A percentile compares a stretch with the other conserved stretches of the same genome.
These are phyloP conservation scores for Erythrophleum fordii DNA, from an alignment of 306 rosid species.

Conservation along the genomic window DNA sequence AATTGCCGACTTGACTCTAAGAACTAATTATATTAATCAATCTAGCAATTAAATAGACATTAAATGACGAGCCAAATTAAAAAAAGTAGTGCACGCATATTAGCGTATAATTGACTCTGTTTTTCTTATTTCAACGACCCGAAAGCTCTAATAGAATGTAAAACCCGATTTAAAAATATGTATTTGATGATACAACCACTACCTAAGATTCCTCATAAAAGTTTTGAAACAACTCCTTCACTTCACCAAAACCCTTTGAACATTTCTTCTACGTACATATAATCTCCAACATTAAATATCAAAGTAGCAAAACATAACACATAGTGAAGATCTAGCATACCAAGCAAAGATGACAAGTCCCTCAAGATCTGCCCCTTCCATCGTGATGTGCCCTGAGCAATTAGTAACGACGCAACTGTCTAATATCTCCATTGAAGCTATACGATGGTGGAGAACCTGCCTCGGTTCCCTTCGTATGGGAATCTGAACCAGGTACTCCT, in stretches of 20 bases:
- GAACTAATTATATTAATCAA: background rate
- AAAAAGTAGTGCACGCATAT: background rate
- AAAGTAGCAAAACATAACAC: no score
- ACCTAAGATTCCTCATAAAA: conserved; percentile 40
- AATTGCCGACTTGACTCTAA: background rate
- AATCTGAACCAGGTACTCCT: conserved; percentile 62
- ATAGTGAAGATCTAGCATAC: background rate
- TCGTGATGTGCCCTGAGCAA: conserved; percentile 21
- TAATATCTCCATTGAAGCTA: conserved; percentile 43
- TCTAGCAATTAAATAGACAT: background rate
- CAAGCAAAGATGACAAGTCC: background rate
- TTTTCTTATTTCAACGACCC: conserved; percentile 5
- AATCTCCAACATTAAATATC: no score
- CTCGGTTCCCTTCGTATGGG: conserved; percentile 53
- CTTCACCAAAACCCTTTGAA: conserved; percentile 52
- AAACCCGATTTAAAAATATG: conserved; percentile 39
- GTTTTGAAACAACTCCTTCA: conserved; percentile 44
- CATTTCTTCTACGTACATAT: conserved; percentile 25
- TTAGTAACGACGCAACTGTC: conserved; percentile 36
- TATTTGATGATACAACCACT: conserved; percentile 33
- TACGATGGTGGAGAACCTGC: conserved; percentile 45
- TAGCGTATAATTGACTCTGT: background rate
- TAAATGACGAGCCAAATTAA: background rate
- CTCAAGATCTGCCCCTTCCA: background rate
- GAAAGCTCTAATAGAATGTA: conserved; percentile 31